phyloP scores from a whole-genome alignment of 805 yeast genomes.

The Jamesozyma gamospora region DNA sequence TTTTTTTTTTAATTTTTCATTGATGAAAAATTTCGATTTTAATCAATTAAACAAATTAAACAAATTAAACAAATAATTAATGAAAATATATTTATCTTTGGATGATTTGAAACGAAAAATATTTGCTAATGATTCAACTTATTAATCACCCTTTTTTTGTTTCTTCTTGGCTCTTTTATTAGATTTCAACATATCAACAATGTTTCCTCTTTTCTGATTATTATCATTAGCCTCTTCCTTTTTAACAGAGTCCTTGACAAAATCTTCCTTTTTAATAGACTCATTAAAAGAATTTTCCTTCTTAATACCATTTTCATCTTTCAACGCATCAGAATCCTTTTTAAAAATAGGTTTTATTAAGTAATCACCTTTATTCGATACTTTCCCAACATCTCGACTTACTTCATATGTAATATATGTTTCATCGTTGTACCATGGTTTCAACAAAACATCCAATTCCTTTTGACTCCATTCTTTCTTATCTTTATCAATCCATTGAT shows the following conservation, averaged over 20 bases:
- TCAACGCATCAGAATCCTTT: not conserved
- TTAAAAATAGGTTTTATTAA: slow-evolving; percentile 22
- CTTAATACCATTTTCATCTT: slow-evolving; percentile 1
- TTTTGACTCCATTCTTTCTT: slow-evolving; percentile 32
- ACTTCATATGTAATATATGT: slow-evolving; percentile 49
- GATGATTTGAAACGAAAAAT: too few relatives aligned
- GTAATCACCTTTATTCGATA: slow-evolving; percentile 34
- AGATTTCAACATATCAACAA: slow-evolving; percentile 1
- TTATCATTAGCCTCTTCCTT: slow-evolving; percentile 4
- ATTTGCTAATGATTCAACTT: too few relatives aligned
- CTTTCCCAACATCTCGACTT: slow-evolving; percentile 53
- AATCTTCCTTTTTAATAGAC: not conserved
- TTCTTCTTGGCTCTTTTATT: not conserved
- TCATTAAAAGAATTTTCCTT: slow-evolving; percentile 4
- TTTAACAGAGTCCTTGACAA: not conserved
- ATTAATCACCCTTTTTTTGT: not conserved
- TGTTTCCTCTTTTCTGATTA: not conserved
- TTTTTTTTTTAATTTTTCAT: too few relatives aligned
- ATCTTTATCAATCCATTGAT: slow-evolving; percentile 47
- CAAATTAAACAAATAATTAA: too few relatives aligned
- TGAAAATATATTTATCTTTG: too few relatives aligned
- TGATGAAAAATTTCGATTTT: too few relatives aligned
- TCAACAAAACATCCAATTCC: slow-evolving; percentile 33
- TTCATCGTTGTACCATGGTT: slow-evolving; percentile 27
- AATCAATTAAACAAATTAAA: too few relatives aligned